Evolutionary conservation across 768 basidiomycete genomes (phyloP).

Genomic region (Boletus coccyginus): DNA sequence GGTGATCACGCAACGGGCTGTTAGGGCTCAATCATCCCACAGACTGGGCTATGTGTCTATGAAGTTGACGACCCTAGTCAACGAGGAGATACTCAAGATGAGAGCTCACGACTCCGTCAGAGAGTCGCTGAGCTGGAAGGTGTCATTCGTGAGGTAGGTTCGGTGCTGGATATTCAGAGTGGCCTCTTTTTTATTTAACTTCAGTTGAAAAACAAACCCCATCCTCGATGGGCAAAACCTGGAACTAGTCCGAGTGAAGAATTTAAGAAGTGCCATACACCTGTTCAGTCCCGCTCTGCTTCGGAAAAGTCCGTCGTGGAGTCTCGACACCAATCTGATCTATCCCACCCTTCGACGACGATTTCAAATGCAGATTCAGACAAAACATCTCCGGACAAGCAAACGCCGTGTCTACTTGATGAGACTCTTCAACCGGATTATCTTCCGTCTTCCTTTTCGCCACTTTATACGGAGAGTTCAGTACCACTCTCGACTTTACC

Average conservation of each 20-base stretch:
- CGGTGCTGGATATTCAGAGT: neutral
- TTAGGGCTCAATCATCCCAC: neutral
- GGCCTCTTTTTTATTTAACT: neutral
- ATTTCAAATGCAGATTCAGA: conserved; percentile 1
- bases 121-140: conserved; percentile 82
- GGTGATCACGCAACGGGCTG: conserved; percentile 26
- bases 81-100: conserved; percentile 52
- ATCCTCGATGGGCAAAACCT: conserved; percentile 54
- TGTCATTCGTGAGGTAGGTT: conserved; percentile 70
- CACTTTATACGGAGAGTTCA: conserved; percentile 31
- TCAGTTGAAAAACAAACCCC: conserved; percentile 71
- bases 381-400: conserved; percentile 4
- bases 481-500: conserved; percentile 10
- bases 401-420: neutral
- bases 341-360: neutral
- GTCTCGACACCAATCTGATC: conserved; percentile 1
- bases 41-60: conserved; percentile 84
- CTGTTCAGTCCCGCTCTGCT: conserved; percentile 16
- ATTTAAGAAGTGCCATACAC: conserved; percentile 26
- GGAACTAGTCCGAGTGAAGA: conserved; percentile 25
- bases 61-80: conserved; percentile 76
- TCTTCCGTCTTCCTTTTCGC: conserved; percentile 31
- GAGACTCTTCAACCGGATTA: conserved; percentile 19
- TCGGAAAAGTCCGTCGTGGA: conserved; percentile 12
- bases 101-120: conserved; percentile 62